A percentile compares a stretch with the other conserved stretches of the same genome.
Conservation (phyloP, 192 early-diverging fungal genomes). For the Podila epicladia region DNA sequence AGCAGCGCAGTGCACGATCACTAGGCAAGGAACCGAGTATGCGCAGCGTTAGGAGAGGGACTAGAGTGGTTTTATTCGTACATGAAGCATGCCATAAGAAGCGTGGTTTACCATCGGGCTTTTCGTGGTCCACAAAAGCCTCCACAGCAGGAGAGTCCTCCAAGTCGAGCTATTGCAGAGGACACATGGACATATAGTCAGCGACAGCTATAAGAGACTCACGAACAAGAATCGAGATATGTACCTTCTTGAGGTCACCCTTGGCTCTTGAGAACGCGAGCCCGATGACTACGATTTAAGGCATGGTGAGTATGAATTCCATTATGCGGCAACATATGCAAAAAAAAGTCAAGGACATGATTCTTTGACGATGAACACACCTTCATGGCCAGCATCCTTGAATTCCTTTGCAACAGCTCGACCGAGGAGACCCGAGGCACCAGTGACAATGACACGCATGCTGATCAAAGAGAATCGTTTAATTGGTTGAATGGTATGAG, state of each 20-base stretch:
- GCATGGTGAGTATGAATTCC: neutral
- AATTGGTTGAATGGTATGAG: too few species aligned
- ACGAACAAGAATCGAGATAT: neutral
- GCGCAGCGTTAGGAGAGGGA: too few species aligned
- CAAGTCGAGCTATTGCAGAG: slow-evolving; percentile 68
- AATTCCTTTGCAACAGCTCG: slow-evolving; percentile 73
- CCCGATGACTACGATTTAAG: slow-evolving; percentile 68
- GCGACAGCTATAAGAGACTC: neutral
- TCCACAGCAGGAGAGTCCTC: slow-evolving; percentile 61
- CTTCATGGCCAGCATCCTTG: slow-evolving; percentile 59
- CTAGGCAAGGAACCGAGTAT: slow-evolving; percentile 21
- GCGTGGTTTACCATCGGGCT: slow-evolving; percentile 61
- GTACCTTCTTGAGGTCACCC: slow-evolving; percentile 63
- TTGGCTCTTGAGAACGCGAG: slow-evolving; percentile 72
- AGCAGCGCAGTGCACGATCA: slow-evolving; percentile 86
- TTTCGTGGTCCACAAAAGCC: slow-evolving; percentile 60
- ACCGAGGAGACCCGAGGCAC: slow-evolving; percentile 86
- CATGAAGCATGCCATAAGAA: neutral
- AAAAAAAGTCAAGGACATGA: neutral
- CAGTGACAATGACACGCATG: slow-evolving; percentile 79
- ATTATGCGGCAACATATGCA: neutral
- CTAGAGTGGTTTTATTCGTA: neutral
- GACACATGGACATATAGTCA: neutral
- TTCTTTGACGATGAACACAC: slow-evolving; percentile 25
- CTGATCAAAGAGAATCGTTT: neutral